Conservation (phyloP, 2,329 filamentous ascomycete species). For the Fonsecaea pedrosoi region DNA sequence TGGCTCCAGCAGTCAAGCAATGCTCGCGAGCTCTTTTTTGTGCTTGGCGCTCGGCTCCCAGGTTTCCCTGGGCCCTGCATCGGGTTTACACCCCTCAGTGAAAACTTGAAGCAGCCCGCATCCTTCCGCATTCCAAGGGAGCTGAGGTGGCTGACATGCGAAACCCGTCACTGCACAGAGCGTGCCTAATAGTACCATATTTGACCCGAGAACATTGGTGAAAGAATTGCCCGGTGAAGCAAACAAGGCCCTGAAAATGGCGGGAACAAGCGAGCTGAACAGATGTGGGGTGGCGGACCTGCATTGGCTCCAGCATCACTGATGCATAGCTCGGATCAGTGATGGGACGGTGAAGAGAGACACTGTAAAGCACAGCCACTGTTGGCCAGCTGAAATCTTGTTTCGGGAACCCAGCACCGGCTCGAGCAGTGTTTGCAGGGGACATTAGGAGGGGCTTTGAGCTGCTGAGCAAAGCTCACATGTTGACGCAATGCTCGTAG, state of each 20-base stretch:
- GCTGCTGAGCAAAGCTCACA: conserved; percentile 7
- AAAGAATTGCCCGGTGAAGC: not conserved
- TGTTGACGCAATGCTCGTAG: conserved; percentile 26
- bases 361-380: conserved; percentile 10
- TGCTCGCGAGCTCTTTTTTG: not conserved
- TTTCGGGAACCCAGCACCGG: conserved; percentile 1
- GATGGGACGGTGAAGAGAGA: not conserved
- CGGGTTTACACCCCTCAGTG: not conserved
- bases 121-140: not conserved
- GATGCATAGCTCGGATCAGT: conserved; percentile 6
- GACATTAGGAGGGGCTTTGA: not conserved
- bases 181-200: not conserved
- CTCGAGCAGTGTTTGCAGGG: conserved; percentile 3
- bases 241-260: conserved; percentile 1
- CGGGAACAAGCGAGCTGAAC: conserved; percentile 25
- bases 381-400: conserved; percentile 21
- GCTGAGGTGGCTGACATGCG: not conserved
- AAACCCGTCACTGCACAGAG: not conserved
- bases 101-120: not conserved
- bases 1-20: conserved; percentile 18
- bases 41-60: not conserved
- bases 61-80: too few species aligned
- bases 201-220: not conserved
- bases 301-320: conserved; percentile 17
- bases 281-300: conserved; percentile 16